Conservation (phyloP, 805 yeast genomes). For the Lachancea kluyveri region DNA sequence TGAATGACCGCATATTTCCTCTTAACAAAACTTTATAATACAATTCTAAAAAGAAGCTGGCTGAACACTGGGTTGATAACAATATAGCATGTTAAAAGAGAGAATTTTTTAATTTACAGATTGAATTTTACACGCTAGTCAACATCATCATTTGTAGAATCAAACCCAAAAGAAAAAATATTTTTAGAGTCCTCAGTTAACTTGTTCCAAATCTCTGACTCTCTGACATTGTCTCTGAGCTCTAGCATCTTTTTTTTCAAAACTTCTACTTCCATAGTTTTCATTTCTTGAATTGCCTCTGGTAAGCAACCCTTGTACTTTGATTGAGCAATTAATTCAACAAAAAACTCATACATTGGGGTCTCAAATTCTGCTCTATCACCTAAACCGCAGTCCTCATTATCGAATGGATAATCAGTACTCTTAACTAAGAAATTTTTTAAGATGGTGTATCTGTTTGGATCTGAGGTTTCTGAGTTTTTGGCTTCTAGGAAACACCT, state of each 20-base stretch:
- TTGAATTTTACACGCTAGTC: too few species aligned
- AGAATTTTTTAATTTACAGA: too few species aligned
- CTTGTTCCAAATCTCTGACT: constrained; percentile 50
- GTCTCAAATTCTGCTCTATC: constrained; percentile 27
- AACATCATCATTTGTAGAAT: too few species aligned
- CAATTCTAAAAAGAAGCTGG: too few species aligned
- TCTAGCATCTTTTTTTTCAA: constrained; percentile 14
- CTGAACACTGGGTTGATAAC: too few species aligned
- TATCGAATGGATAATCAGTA: constrained; percentile 27
- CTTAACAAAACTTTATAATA: too few species aligned
- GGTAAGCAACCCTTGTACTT: constrained; percentile 34
- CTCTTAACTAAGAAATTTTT: constrained; percentile 26
- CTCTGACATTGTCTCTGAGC: constrained; percentile 25
- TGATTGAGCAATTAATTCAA: constrained; percentile 38
- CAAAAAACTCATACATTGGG: constrained; percentile 60
- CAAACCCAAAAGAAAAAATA: constrained; percentile 34
- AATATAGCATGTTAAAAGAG: too few species aligned
- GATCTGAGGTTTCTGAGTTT: constrained; percentile 24
- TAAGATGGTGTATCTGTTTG: constrained; percentile 15
- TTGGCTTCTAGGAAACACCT: constrained; percentile 11
- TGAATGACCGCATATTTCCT: too few species aligned
- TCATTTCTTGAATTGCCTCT: constrained; percentile 32
- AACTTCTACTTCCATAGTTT: constrained; percentile 30
- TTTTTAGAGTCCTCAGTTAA: constrained; percentile 23
- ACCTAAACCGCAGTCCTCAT: constrained; percentile 64